Evolutionary conservation across 1,284 basidiomycete species (phyloP), one percentile per base, ranked within the genome.

Genomic region (Puccinia brachypodii): DNA sequence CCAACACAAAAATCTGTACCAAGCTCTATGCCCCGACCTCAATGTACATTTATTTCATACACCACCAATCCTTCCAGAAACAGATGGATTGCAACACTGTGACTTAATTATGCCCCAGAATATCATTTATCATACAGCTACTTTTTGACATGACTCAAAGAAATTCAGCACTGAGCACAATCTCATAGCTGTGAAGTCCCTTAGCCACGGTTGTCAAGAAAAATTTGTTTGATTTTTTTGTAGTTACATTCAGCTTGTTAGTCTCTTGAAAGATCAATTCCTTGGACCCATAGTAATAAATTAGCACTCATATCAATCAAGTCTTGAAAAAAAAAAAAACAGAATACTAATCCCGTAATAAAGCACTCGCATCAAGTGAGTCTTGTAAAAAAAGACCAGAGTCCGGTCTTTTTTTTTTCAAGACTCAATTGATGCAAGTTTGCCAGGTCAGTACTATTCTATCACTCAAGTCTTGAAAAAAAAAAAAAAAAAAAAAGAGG

Each of bases 131-230:
- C 76, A 78, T 28, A 28, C 25, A 3, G 76, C 64, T 16, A 40
- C 22, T 8, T 78, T 53, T 69, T 28, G 60, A 53, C 50, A 79
- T 47, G 40, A 53, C 38, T 47, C 44, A 6, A 44, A n/a, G 22
- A 47, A 19, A 66, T 76, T 47, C 31, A 44, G 44, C 14, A 76
- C 75, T 25, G 25, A 66, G n/a, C 75, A 76, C 42, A 50, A 76
- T 76, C 42, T 76, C 38, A 47, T 76, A 47, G 75, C 58, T 66
- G 75, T 76, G 13, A 76, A 76, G 28, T 76, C 75, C 50, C 42
- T 76, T 28, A 47, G 58, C 19, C 22, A 42, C 31, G 33, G 44
- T 66, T 60, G 40, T 33, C 68, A 71, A 47, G 68, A 22, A 47
- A 31, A 47, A 16, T 71, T 71, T 33, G 13, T 71, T 28, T 71